Percentiles rank a stretch among this genome's conserved stretches.
Conservation (phyloP, 805 yeast species). For the Komagataella phaffii region DNA sequence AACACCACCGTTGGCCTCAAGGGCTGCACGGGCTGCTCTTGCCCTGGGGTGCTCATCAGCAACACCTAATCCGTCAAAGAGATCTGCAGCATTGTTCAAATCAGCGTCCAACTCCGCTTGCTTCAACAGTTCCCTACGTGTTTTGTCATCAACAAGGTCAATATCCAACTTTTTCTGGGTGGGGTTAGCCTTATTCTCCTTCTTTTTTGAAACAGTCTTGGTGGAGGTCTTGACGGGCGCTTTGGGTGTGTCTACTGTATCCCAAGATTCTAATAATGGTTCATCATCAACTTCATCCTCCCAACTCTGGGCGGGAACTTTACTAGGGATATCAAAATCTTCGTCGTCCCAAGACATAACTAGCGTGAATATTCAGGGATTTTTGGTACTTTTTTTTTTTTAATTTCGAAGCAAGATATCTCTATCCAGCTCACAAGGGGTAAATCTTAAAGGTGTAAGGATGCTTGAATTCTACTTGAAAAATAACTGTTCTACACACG, state of each 20-base stretch:
- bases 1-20: conserved; percentile 23
- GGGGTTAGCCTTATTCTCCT: conserved; percentile 24
- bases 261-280: conserved; percentile 84
- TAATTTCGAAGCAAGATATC: neutral
- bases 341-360: conserved; percentile 51
- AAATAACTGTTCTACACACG: neutral
- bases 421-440: neutral
- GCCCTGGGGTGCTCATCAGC: conserved; percentile 46
- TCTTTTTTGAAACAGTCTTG: conserved; percentile 16
- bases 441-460: neutral
- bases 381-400: no score
- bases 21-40: conserved; percentile 29
- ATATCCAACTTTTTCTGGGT: conserved; percentile 35
- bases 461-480: neutral
- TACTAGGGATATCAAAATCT: conserved; percentile 61
- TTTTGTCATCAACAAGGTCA: conserved; percentile 57
- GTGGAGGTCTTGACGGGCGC: conserved; percentile 25
- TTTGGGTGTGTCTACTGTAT: conserved; percentile 56
- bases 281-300: conserved; percentile 73
- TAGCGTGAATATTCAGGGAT: neutral
- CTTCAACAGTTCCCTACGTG: conserved; percentile 62
- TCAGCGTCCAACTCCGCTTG: conserved; percentile 79
- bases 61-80: conserved; percentile 63
- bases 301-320: conserved; percentile 52
- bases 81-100: conserved; percentile 83